phyloP scores from a whole-genome alignment of 768 basidiomycete species.

The Boletus pseudo-olivaceus region DNA sequence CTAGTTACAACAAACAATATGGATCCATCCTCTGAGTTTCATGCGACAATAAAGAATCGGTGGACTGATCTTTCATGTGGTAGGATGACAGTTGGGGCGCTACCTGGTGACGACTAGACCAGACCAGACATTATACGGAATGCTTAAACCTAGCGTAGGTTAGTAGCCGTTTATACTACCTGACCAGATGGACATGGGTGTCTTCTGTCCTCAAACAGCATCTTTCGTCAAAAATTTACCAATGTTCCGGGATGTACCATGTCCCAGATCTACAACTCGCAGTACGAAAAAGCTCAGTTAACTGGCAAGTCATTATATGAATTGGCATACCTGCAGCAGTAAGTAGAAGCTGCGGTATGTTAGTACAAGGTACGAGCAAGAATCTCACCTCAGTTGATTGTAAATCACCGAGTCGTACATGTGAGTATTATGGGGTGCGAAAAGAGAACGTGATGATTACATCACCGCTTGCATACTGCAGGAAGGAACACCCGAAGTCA shows the following conservation, averaged over 20 bases:
- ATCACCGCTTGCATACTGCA: background rate
- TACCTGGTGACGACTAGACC: background rate
- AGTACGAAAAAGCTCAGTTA: background rate
- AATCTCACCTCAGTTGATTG: background rate
- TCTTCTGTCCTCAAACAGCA: background rate
- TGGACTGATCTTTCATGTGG: too few relatives aligned
- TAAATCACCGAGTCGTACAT: too few relatives aligned
- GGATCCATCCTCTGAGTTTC: background rate
- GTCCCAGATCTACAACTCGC: too few relatives aligned
- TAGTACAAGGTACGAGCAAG: background rate
- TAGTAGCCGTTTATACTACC: background rate
- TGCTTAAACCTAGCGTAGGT: background rate
- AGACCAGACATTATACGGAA: background rate
- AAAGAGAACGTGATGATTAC: background rate
- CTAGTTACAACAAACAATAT: background rate
- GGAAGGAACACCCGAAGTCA: background rate
- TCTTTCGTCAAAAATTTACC: background rate
- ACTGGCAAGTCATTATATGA: background rate
- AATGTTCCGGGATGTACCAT: too few relatives aligned
- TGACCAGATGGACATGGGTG: background rate
- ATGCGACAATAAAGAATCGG: background rate
- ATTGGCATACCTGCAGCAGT: background rate
- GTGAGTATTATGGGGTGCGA: too few relatives aligned
- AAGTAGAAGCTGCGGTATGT: background rate
- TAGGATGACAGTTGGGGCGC: background rate